phyloP scores from a whole-genome alignment of 2,329 filamentous ascomycete genomes.

The Diplodia corticola region DNA sequence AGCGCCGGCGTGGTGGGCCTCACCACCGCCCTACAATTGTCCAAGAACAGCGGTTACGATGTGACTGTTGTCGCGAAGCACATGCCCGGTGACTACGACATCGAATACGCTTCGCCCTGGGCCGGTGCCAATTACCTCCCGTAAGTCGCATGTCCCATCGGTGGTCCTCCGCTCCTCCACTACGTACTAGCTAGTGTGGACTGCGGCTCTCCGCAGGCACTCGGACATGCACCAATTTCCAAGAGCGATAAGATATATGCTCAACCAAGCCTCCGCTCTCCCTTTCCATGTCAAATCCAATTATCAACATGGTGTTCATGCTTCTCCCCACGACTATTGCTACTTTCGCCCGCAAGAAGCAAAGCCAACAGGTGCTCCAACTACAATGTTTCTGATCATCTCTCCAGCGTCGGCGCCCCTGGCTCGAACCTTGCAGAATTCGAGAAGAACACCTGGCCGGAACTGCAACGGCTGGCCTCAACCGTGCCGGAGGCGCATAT shows the following conservation, averaged over 20 bases:
- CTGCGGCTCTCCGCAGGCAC: no score
- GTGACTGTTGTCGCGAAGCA: slow-evolving; percentile 80
- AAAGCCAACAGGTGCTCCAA: not conserved
- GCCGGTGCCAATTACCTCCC: slow-evolving; percentile 80
- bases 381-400: not conserved
- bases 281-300: not conserved
- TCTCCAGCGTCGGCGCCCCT: slow-evolving; percentile 41
- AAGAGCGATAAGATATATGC: not conserved
- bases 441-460: slow-evolving; percentile 48
- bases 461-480: slow-evolving; percentile 47
- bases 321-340: not conserved
- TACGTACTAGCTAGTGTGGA: no score
- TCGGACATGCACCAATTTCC: not conserved
- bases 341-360: not conserved
- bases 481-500: slow-evolving; percentile 76
- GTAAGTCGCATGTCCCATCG: not conserved
- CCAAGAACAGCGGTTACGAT: slow-evolving; percentile 55
- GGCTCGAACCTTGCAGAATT: slow-evolving; percentile 42
- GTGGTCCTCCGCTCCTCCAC: not conserved
- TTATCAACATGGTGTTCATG: not conserved
- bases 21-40: slow-evolving; percentile 64
- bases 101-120: slow-evolving; percentile 88
- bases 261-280: not conserved
- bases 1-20: slow-evolving; percentile 67
- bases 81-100: slow-evolving; percentile 91